Evolutionary conservation across 1,139 yeast species (phyloP).

Genomic region (Keqinozyma sinolaborantium): DNA sequence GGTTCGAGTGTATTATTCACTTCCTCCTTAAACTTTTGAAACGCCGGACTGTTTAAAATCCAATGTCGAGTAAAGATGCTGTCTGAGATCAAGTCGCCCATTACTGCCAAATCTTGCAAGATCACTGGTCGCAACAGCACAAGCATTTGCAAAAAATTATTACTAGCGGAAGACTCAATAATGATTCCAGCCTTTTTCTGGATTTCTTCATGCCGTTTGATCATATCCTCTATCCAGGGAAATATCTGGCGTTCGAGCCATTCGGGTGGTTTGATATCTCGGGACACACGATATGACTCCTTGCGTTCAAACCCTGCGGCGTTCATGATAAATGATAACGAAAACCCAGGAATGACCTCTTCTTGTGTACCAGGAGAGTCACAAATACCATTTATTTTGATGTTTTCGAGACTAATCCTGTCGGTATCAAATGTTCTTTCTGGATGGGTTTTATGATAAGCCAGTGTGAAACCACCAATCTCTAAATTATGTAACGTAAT

Average conservation of each 20-base stretch:
- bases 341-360: no score
- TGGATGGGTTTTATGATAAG: no score
- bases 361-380: neutral
- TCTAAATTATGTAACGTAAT: neutral
- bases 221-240: conserved; percentile 7
- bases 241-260: conserved; percentile 4
- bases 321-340: neutral
- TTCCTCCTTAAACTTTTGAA: no score
- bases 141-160: conserved; percentile 2
- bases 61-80: conserved; percentile 5
- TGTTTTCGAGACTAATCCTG: neutral
- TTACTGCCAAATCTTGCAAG: conserved; percentile 5
- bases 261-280: conserved; percentile 2
- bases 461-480: neutral
- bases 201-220: neutral
- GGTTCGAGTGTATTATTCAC: no score
- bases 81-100: conserved; percentile 2
- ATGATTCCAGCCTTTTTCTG: neutral
- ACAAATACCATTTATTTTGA: neutral
- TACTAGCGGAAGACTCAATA: neutral
- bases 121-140: conserved; percentile 4
- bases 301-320: conserved; percentile 4
- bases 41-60: conserved; percentile 5
- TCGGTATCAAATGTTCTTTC: neutral
- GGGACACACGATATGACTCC: conserved; percentile 4